phyloP scores from a whole-genome alignment of 176 grass and related monocot species.

The Oryza brachyantha region DNA sequence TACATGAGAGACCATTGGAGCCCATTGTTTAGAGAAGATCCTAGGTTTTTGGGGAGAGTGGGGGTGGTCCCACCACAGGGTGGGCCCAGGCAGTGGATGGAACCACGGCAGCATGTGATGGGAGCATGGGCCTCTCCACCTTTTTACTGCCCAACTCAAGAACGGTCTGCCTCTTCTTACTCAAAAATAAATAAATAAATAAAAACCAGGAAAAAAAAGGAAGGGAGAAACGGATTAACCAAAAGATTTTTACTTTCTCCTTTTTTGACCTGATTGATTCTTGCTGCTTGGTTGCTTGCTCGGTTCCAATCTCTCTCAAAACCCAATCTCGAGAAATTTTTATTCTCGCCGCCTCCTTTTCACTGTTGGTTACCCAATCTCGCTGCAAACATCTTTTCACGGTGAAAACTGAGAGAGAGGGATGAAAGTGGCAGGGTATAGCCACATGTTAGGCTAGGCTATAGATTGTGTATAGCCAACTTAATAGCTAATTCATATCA shows the following conservation, averaged over 20 bases:
- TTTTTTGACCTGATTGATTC: constrained; percentile 48
- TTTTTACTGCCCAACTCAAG: constrained; percentile 38
- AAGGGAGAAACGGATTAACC: too few relatives aligned
- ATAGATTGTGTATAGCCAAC: too few relatives aligned
- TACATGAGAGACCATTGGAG: neutral
- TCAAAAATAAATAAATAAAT: too few relatives aligned
- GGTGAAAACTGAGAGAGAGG: neutral
- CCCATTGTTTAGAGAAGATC: constrained; percentile 38
- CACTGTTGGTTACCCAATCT: constrained; percentile 22
- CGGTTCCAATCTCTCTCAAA: neutral
- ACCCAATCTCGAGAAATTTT: constrained; percentile 48
- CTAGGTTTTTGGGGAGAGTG: neutral
- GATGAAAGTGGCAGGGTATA: too few relatives aligned
- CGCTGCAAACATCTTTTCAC: constrained; percentile 22
- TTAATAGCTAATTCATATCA: too few relatives aligned
- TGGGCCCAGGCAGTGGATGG: constrained; percentile 14
- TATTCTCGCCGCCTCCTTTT: constrained; percentile 30
- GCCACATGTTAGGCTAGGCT: too few relatives aligned
- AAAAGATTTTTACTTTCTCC: constrained; percentile 44
- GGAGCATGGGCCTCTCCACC: constrained; percentile 41
- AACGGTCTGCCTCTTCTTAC: neutral
- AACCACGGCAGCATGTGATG: constrained; percentile 42
- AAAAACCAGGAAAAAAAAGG: too few relatives aligned
- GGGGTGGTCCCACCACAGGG: constrained; percentile 35
- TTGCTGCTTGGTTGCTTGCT: too few relatives aligned